These are phyloP conservation scores for Sphaerulina musiva DNA, from an alignment of 2,329 filamentous ascomycete species.

Conservation along the genomic window DNA sequence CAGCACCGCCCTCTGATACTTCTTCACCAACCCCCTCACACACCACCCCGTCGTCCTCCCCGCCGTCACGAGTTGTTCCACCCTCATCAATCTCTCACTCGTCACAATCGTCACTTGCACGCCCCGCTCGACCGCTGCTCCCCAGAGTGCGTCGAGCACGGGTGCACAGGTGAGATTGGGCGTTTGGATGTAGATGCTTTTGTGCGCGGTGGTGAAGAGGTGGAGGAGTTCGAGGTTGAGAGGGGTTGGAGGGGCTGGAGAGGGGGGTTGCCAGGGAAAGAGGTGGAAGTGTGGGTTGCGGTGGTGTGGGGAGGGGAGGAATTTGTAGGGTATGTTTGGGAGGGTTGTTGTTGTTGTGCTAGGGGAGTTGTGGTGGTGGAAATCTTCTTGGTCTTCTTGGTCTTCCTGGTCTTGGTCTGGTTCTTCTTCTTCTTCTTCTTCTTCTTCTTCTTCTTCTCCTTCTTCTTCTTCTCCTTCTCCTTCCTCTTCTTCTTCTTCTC, in stretches of 20 bases:
- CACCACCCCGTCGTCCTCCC: slow-evolving; percentile 66
- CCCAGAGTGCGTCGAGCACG: slow-evolving; percentile 55
- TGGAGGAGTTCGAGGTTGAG: slow-evolving; percentile 45
- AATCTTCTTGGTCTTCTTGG: too few species aligned
- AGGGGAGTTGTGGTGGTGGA: too few species aligned
- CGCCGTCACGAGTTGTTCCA: slow-evolving; percentile 75
- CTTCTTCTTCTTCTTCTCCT: too few species aligned
- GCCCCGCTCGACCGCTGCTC: slow-evolving; percentile 54
- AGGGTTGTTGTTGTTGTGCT: background rate
- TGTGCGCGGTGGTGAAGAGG: slow-evolving; percentile 39
- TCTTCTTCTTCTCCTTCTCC: too few species aligned
- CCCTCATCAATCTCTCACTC: slow-evolving; percentile 38
- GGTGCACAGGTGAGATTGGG: slow-evolving; percentile 68
- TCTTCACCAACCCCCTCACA: slow-evolving; percentile 52
- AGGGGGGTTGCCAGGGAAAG: slow-evolving; percentile 47
- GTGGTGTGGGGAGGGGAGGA: slow-evolving; percentile 70
- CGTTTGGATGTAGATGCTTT: slow-evolving; percentile 62
- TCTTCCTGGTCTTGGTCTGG: too few species aligned
- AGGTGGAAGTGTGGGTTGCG: slow-evolving; percentile 59
- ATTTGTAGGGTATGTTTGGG: slow-evolving; percentile 45
- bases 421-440: too few species aligned
- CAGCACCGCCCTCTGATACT: slow-evolving; percentile 40
- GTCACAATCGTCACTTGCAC: slow-evolving; percentile 52
- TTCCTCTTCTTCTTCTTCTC: background rate
- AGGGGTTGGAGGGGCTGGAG: slow-evolving; percentile 55